Evolutionary conservation across 2,329 filamentous ascomycete genomes (phyloP), one percentile per base, ranked within the genome.

Genomic region (Pestalotiopsis sp.): DNA sequence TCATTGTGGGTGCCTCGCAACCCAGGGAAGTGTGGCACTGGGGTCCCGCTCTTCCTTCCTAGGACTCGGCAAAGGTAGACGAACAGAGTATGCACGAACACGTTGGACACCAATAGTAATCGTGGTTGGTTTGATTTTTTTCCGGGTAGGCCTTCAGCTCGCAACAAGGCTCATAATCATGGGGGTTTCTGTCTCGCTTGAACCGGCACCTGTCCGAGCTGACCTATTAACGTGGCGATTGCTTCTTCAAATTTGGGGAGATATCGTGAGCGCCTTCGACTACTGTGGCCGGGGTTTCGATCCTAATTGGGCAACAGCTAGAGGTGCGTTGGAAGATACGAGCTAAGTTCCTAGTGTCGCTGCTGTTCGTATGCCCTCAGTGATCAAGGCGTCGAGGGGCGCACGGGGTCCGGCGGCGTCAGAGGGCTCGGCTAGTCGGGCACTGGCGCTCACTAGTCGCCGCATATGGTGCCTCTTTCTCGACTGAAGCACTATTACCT

Each of bases 401-500:
- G 59, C 59, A 62, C 59, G 59, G 45, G 20, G 59, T 62, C 59
- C 17, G 36, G 59, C 27, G 59, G 27, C 25, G 59, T 39, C n/a
- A 39, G 27, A 62, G 25, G 59, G 59, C 59, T 62, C 59, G 59
- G 31, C 59, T 62, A 62, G 59, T 39, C 25, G 25, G 25, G 36
- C 27, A 17, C 59, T 39, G 59, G 59, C 59, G 59, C 20, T 62
- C 59, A n/a, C 59, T 62, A 62, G 59, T 62, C 59, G 27, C 59
- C 59, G 27, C 36, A 39, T 39, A 38, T 39, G 25, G 31, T 20
- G 36, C 59, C 25, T 20, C 12, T 27, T 62, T n/a, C 38, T 36
- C 25, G 38, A 36, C 23, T 27, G 27, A 17, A 27, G 57, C 25
- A 62, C 27, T 39, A 36, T 62, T 39, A 36, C 59, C 59, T 62